Percentiles rank a stretch among this genome's conserved stretches.
Conservation (phyloP, 2,329 filamentous ascomycete species). For the Colletotrichum sp. region DNA sequence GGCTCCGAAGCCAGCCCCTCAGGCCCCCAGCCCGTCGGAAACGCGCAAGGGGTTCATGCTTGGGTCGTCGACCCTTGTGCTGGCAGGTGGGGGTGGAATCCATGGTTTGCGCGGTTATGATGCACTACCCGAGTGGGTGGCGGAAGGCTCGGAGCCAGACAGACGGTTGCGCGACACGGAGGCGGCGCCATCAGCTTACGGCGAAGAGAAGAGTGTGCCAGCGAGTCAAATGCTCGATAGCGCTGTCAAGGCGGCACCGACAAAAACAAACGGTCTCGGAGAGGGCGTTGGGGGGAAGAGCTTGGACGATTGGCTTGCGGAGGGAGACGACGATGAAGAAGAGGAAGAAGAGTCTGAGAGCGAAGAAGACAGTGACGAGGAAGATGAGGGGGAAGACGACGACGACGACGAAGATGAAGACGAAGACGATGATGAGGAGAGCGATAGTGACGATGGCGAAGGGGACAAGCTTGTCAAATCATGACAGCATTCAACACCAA, state of each 20-base stretch:
- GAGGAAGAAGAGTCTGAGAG: constrained; percentile 52
- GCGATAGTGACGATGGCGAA: constrained; percentile 13
- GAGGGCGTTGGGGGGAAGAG: constrained; percentile 71
- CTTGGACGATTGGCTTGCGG: constrained; percentile 90
- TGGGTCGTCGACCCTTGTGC: constrained; percentile 83
- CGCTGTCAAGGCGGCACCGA: constrained; percentile 43
- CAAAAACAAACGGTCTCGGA: constrained; percentile 52
- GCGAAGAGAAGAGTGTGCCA: constrained; percentile 51
- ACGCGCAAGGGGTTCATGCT: constrained; percentile 77
- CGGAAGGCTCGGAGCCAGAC: constrained; percentile 80
- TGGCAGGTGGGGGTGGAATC: constrained; percentile 76
- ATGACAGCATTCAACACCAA: constrained; percentile 6
- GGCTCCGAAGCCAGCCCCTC: constrained; percentile 92
- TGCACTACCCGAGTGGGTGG: constrained; percentile 83
- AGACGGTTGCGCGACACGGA: constrained; percentile 70
- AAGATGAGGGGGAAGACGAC: constrained; percentile 51
- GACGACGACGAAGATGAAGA: constrained; percentile 48
- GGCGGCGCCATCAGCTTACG: constrained; percentile 37
- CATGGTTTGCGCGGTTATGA: constrained; percentile 82
- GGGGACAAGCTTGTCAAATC: constrained; percentile 45
- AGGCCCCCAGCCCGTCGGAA: constrained; percentile 88
- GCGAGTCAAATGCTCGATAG: constrained; percentile 70
- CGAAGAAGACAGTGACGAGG: constrained; percentile 57
- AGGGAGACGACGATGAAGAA: constrained; percentile 62
- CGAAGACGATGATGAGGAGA: constrained; percentile 52